A percentile compares a stretch with the other conserved stretches of the same genome.
These are phyloP conservation scores for Lithospermum erythrorhizon DNA, from an alignment of 257 asterid genomes.

Conservation along the genomic window DNA sequence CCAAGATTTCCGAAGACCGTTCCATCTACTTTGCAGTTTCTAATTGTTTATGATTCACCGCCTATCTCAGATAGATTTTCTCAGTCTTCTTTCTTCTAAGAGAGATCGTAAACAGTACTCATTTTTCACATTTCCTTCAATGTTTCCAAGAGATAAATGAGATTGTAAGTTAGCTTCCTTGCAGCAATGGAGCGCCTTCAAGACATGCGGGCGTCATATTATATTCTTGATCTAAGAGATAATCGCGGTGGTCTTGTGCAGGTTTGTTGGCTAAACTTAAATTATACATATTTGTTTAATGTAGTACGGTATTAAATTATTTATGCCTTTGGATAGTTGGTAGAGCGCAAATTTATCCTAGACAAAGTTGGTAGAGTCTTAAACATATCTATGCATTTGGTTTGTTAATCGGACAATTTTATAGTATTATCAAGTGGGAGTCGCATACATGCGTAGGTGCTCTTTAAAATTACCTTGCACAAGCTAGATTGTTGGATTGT, in stretches of 20 bases:
- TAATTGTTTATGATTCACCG: neutral
- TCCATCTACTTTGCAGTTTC: neutral
- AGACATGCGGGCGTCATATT: constrained; percentile 82
- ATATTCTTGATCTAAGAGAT: constrained; percentile 95
- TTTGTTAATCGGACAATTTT: too few species aligned
- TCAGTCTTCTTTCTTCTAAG: neutral
- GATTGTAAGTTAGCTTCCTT: neutral
- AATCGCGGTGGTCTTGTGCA: constrained; percentile 98
- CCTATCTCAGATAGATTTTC: neutral
- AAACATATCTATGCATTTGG: too few species aligned
- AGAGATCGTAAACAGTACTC: too few species aligned
- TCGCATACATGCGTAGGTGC: neutral
- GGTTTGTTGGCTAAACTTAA: constrained; percentile 32
- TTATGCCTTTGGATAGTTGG: neutral
- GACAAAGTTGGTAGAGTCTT: neutral
- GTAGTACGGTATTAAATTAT: neutral
- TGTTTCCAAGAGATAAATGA: constrained; percentile 1
- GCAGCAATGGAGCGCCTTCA: constrained; percentile 84
- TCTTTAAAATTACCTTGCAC: neutral
- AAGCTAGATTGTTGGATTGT: neutral
- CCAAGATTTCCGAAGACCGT: neutral
- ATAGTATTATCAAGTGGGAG: too few species aligned
- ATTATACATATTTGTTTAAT: neutral
- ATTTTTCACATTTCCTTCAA: constrained; percentile 1
- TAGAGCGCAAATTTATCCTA: neutral